Conservation (phyloP, 306 rosid species). For the Cucurbita maxima region DNA sequence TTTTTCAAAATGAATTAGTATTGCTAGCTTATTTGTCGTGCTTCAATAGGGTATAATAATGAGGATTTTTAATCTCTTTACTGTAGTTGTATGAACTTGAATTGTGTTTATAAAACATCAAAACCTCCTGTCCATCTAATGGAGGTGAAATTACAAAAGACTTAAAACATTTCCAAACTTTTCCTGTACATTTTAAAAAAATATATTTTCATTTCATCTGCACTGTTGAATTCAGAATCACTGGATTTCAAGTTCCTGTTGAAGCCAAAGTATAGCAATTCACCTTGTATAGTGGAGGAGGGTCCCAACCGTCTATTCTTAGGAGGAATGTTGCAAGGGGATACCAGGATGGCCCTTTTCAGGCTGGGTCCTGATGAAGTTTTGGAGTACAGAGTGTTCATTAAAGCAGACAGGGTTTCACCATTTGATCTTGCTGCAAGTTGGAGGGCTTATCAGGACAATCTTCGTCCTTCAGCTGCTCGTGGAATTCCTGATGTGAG, state of each 20-base stretch:
- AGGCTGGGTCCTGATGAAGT: slow-evolving; percentile 47
- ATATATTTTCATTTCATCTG: not conserved
- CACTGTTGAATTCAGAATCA: slow-evolving; percentile 41
- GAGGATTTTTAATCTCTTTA: not conserved
- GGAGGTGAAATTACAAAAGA: not conserved
- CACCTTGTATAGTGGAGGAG: slow-evolving; percentile 71
- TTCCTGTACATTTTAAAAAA: not conserved
- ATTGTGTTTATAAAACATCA: not conserved
- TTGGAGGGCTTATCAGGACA: slow-evolving; percentile 97
- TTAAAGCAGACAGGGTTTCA: slow-evolving; percentile 80
- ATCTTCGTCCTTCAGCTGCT: slow-evolving; percentile 79
- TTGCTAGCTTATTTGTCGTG: not conserved
- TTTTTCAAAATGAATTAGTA: not conserved
- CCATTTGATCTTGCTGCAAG: slow-evolving; percentile 99
- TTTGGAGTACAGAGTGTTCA: slow-evolving; percentile 73
- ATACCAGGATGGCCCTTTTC: slow-evolving; percentile 68
- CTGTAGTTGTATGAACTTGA: not conserved
- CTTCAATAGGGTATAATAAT: not conserved
- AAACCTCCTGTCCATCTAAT: not conserved
- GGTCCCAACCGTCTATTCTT: slow-evolving; percentile 75
- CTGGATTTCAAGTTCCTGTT: slow-evolving; percentile 87
- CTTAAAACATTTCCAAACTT: not conserved
- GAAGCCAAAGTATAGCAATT: slow-evolving; percentile 58
- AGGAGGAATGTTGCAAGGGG: slow-evolving; percentile 81
- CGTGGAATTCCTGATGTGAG: slow-evolving; percentile 95